Base-by-base conservation (phyloP, 805 yeast species). In the Hanseniaspora taiwanica region DNA sequence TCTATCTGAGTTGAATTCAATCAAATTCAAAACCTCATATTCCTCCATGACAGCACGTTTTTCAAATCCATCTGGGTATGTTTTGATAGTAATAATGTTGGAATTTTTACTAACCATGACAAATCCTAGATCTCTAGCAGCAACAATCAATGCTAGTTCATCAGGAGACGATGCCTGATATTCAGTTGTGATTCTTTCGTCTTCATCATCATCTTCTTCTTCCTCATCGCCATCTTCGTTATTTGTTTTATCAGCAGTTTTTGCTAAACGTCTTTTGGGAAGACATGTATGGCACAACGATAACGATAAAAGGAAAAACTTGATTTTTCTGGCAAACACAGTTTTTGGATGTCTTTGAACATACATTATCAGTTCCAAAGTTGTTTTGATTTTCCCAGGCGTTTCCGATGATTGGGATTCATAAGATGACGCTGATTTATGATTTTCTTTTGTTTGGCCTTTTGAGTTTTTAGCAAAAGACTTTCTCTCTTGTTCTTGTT, bases 161-260 rank as follows among this genome's bases (percentile, higher is more conserved):
- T 91, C 99, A 0, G 98, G 99, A 0, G 96, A 87, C 0, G 97
- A 77, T 0, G 97, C 84, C 55, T 89, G 96, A 51, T 91, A 91
- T 42, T 75, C 78, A 19, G 86, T 72, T 18, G 67, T 64, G 18
- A 67, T 76, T 34, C 64, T 71, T 2, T 51, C 58, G 1, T 57
- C 60, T 9, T 50, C 57, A 17, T 51, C 51, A 8, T 38, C 39
- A 14, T 38, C 42, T 14, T 25, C 31, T 6, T 45, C 49, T 10
- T 32, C 37, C 4, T 34, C 16, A 9, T 32, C 33, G 18, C 16
- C 6, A 29, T 29, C 17, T 5, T 18, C 18, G 18, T 27, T 9
- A 33, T 20, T 13, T 3, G 21, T 21, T 23, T 9, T 31, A 27
- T 3, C 46, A 32, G 31, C 25, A 34, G 23, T n/a, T 44, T 21